These are phyloP conservation scores for Suhomyces faveliae DNA, from an alignment of 805 yeast genomes.

Conservation along the genomic window DNA sequence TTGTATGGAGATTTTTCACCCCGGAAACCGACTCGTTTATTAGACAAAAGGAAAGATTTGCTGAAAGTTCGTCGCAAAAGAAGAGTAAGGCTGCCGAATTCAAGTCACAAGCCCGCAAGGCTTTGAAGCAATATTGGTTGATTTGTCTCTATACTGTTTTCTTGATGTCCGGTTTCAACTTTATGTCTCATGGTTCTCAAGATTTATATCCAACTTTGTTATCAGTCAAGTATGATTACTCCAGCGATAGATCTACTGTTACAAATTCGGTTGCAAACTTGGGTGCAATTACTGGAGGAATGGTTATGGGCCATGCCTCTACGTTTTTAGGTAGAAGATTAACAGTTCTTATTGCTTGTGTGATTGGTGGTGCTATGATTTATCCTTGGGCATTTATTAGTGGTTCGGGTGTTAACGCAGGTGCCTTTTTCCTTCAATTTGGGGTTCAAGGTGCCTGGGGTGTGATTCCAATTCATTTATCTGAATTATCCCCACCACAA, in stretches of 20 bases:
- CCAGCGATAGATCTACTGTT: constrained; percentile 34
- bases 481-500: constrained; percentile 62
- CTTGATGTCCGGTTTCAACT: constrained; percentile 42
- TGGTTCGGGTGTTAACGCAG: constrained; percentile 50
- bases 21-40: constrained; percentile 63
- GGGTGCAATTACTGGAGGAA: constrained; percentile 43
- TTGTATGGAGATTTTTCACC: constrained; percentile 53
- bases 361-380: constrained; percentile 39
- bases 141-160: constrained; percentile 55
- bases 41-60: constrained; percentile 29
- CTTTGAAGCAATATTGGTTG: constrained; percentile 57
- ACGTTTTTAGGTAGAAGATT: constrained; percentile 39
- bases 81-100: constrained; percentile 9
- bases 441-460: constrained; percentile 74
- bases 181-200: constrained; percentile 43
- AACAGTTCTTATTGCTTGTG: constrained; percentile 29
- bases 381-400: constrained; percentile 38
- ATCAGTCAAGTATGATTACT: constrained; percentile 32
- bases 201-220: constrained; percentile 43
- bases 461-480: constrained; percentile 58
- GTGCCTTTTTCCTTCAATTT: constrained; percentile 60
- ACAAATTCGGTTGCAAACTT: constrained; percentile 41
- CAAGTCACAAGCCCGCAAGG: constrained; percentile 14
- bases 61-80: constrained; percentile 10
- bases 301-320: constrained; percentile 44